These are phyloP conservation scores for Plasmopara muralis DNA, from an alignment of 352 stramenopile genomes.

Conservation along the genomic window DNA sequence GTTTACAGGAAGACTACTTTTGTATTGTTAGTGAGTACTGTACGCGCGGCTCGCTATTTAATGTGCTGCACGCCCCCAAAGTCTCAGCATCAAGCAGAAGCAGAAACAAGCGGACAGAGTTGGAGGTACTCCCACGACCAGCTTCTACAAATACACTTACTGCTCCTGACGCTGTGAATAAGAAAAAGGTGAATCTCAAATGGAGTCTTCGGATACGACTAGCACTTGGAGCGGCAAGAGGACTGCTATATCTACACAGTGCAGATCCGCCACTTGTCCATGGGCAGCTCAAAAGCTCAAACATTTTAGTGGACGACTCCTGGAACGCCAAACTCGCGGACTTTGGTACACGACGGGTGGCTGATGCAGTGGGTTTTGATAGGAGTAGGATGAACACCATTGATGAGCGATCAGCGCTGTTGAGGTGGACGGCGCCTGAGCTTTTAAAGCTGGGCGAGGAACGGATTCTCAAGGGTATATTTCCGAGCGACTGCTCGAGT, in stretches of 20 bases:
- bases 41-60: slow-evolving; percentile 91
- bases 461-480: slow-evolving; percentile 51
- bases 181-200: slow-evolving; percentile 62
- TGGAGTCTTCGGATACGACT: slow-evolving; percentile 77
- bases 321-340: slow-evolving; percentile 87
- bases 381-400: slow-evolving; percentile 51
- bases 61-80: slow-evolving; percentile 83
- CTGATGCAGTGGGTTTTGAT: slow-evolving; percentile 72
- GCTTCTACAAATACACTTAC: slow-evolving; percentile 17
- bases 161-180: slow-evolving; percentile 16
- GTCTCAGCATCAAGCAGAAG: slow-evolving; percentile 20
- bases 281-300: slow-evolving; percentile 82
- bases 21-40: slow-evolving; percentile 96
- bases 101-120: slow-evolving; percentile 26
- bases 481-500: slow-evolving; percentile 36
- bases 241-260: slow-evolving; percentile 80
- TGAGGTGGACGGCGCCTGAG: slow-evolving; percentile 75
- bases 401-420: slow-evolving; percentile 44
- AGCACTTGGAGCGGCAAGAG: slow-evolving; percentile 67
- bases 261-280: slow-evolving; percentile 80
- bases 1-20: slow-evolving; percentile 92
- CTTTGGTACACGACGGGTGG: slow-evolving; percentile 76
- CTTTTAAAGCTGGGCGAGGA: slow-evolving; percentile 76
- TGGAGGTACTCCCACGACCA: slow-evolving; percentile 12
- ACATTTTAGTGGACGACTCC: slow-evolving; percentile 85